Conservation (phyloP, 345 rosid species). For the Microthlaspi erraticum region DNA sequence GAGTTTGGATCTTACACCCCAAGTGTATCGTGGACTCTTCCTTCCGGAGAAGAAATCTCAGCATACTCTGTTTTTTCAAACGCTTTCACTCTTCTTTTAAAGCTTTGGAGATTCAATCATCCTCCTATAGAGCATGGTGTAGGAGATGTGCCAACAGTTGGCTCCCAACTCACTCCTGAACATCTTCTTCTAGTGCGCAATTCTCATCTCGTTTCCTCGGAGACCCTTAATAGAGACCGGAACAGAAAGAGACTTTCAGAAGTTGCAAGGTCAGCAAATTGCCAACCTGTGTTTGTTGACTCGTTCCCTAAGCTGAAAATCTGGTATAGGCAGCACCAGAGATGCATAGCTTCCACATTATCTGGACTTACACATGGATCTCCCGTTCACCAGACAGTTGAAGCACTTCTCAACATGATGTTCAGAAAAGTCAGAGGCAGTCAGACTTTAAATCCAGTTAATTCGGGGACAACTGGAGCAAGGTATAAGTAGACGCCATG, state of each 20-base stretch:
- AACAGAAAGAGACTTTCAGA: constrained; percentile 67
- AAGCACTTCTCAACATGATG: constrained; percentile 80
- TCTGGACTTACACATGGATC: constrained; percentile 85
- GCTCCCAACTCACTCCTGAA: constrained; percentile 84
- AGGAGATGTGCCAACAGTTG: constrained; percentile 92
- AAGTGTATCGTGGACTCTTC: constrained; percentile 72
- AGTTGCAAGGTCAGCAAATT: constrained; percentile 58
- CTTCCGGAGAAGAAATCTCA: constrained; percentile 76
- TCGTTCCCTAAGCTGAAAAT: constrained; percentile 87
- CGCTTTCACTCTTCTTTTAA: constrained; percentile 91
- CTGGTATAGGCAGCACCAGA: constrained; percentile 92
- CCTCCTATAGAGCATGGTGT: constrained; percentile 90
- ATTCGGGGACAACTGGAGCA: constrained; percentile 73
- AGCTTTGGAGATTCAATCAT: constrained; percentile 93
- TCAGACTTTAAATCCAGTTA: constrained; percentile 63
- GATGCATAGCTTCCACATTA: constrained; percentile 87
- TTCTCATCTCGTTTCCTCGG: constrained; percentile 71
- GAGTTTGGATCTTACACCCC: constrained; percentile 88
- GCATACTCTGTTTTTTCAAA: constrained; percentile 87
- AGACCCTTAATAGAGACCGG: constrained; percentile 60
- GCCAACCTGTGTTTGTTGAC: constrained; percentile 78
- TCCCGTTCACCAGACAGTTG: constrained; percentile 82
- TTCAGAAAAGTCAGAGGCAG: constrained; percentile 73
- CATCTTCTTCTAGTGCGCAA: constrained; percentile 87
- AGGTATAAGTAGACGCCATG: constrained; percentile 50